phyloP scores from a whole-genome alignment of 164 flowering plant genomes.

The Euptelea pleiosperma region DNA sequence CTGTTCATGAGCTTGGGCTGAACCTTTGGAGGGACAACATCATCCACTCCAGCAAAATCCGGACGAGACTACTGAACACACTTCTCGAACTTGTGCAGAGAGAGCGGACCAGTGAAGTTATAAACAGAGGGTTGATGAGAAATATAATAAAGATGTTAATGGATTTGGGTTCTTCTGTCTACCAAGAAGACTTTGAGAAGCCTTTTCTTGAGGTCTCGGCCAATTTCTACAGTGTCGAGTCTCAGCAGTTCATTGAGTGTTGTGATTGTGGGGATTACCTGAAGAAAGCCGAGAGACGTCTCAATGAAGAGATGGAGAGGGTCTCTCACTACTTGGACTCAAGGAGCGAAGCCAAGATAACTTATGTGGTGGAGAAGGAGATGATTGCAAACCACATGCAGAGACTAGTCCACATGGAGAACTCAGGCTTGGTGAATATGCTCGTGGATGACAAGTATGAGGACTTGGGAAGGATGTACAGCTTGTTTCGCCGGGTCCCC shows the following conservation, averaged over 20 bases:
- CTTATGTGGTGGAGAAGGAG: slow-evolving; percentile 88
- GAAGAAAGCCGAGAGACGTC: slow-evolving; percentile 75
- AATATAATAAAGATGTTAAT: slow-evolving; percentile 76
- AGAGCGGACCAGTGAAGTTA: slow-evolving; percentile 81
- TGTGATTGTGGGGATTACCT: slow-evolving; percentile 87
- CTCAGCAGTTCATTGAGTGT: slow-evolving; percentile 75
- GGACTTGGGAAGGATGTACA: slow-evolving; percentile 82
- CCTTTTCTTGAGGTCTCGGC: slow-evolving; percentile 76
- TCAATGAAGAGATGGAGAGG: slow-evolving; percentile 83
- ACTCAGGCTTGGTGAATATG: slow-evolving; percentile 89
- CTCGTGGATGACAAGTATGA: slow-evolving; percentile 86
- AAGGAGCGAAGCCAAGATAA: slow-evolving; percentile 64
- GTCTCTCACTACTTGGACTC: slow-evolving; percentile 74
- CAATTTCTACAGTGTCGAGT: slow-evolving; percentile 68
- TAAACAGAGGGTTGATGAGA: slow-evolving; percentile 77
- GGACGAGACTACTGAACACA: slow-evolving; percentile 56
- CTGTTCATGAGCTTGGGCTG: slow-evolving; percentile 83
- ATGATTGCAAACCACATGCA: slow-evolving; percentile 95
- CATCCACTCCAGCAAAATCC: slow-evolving; percentile 65
- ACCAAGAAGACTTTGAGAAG: slow-evolving; percentile 78
- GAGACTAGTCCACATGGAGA: slow-evolving; percentile 89
- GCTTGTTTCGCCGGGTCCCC: slow-evolving; percentile 69
- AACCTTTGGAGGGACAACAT: slow-evolving; percentile 85
- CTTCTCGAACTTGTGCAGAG: slow-evolving; percentile 67
- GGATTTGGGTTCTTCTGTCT: slow-evolving; percentile 77